phyloP scores from a whole-genome alignment of 345 rosid genomes.

The Gossypium sturtianum region DNA sequence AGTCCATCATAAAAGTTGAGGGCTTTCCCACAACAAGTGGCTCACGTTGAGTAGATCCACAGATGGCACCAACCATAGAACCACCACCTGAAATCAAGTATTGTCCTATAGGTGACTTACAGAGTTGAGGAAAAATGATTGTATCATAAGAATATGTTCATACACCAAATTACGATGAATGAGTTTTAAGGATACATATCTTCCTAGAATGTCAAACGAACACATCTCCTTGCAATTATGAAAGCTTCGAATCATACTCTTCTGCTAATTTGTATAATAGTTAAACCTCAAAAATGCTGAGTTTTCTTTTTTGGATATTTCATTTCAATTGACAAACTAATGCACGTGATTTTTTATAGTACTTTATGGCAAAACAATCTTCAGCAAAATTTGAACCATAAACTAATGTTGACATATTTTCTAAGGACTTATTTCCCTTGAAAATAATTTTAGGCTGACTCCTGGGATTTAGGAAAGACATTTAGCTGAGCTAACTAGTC shows the following conservation, averaged over 20 bases:
- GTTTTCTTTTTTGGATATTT: not conserved
- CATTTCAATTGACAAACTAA: not conserved
- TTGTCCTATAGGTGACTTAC: not conserved
- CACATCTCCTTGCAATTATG: not conserved
- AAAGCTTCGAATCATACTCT: not conserved
- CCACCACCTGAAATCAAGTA: slow-evolving; percentile 68
- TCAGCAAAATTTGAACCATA: no score
- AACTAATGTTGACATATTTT: no score
- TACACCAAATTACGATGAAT: not conserved
- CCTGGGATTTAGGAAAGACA: no score
- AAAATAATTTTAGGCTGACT: no score
- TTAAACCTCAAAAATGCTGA: not conserved
- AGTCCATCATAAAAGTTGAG: slow-evolving; percentile 97
- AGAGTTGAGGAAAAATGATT: not conserved
- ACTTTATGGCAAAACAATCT: no score
- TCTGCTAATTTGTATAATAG: not conserved
- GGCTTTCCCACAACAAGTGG: slow-evolving; percentile 96
- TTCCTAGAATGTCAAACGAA: not conserved
- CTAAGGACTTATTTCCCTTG: no score
- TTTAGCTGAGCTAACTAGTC: no score
- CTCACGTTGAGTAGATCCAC: slow-evolving; percentile 77
- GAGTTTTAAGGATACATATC: not conserved
- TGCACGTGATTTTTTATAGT: no score
- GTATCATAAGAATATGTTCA: not conserved
- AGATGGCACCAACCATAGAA: slow-evolving; percentile 88